Evolutionary conservation across 345 rosid genomes (phyloP).

Genomic region (Clarkia xantiana): DNA sequence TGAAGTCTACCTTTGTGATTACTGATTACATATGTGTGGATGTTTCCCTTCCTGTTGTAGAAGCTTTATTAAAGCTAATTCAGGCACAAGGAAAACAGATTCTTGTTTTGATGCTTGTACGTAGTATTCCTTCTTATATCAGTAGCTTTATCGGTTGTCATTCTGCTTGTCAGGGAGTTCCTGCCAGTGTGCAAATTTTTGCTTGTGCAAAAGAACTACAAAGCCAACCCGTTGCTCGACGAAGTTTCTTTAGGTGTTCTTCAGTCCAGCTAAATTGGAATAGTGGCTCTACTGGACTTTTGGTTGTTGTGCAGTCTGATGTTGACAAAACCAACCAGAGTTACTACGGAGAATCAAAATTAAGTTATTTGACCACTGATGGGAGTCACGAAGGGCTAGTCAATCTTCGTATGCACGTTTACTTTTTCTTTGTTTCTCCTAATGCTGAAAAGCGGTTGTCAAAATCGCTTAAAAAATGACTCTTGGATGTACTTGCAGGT

Average conservation of each 20-base stretch:
- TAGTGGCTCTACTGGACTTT: constrained; percentile 72
- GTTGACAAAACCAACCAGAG: constrained; percentile 95
- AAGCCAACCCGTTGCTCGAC: constrained; percentile 65
- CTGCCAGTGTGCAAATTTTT: constrained; percentile 91
- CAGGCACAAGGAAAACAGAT: no score
- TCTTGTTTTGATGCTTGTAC: neutral
- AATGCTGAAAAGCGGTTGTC: neutral
- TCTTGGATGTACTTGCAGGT: constrained; percentile 35
- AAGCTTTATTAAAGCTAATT: no score
- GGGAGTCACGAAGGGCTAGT: constrained; percentile 83
- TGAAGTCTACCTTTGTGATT: no score
- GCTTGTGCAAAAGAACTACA: constrained; percentile 42
- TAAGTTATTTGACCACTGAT: constrained; percentile 79
- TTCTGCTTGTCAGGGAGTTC: constrained; percentile 40
- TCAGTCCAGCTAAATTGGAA: constrained; percentile 82
- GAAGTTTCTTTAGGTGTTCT: constrained; percentile 79
- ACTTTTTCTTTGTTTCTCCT: neutral
- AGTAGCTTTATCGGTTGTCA: neutral
- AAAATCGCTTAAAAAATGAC: constrained; percentile 9
- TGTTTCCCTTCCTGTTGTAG: no score
- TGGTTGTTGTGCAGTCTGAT: constrained; percentile 75
- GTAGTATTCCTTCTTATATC: neutral
- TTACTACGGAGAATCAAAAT: constrained; percentile 87
- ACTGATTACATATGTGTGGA: no score
- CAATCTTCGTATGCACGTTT: constrained; percentile 54